Percentiles rank a stretch among this genome's conserved stretches.
phyloP scores from a whole-genome alignment of 2,329 filamentous ascomycete species.

The Cyphellophora attinorum region DNA sequence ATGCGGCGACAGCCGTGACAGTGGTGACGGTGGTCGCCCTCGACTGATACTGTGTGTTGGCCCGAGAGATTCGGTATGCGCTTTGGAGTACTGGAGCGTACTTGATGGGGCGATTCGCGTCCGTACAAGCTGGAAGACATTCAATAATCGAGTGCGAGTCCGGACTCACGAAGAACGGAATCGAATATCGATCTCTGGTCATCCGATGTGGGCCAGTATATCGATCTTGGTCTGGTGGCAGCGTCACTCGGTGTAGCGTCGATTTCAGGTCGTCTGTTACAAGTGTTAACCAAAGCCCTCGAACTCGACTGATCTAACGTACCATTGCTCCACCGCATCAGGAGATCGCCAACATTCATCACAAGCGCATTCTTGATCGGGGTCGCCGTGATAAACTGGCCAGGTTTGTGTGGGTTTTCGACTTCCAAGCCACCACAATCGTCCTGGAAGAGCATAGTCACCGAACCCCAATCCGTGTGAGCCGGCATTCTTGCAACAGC shows the following conservation, averaged over 20 bases:
- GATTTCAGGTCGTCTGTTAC: conserved; percentile 85
- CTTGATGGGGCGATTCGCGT: too few relatives aligned
- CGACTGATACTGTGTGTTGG: too few relatives aligned
- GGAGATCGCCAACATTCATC: conserved; percentile 78
- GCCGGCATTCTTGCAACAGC: conserved; percentile 62
- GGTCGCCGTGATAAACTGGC: conserved; percentile 71
- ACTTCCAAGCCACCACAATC: conserved; percentile 49
- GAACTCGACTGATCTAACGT: too few relatives aligned
- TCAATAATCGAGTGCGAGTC: conserved; percentile 69
- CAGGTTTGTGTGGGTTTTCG: conserved; percentile 62
- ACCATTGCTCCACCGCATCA: conserved; percentile 85
- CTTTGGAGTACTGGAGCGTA: too few relatives aligned
- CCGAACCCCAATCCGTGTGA: conserved; percentile 56
- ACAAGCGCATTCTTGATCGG: conserved; percentile 76
- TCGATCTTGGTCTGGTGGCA: conserved; percentile 52
- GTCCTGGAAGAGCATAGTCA: conserved; percentile 49
- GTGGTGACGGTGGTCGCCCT: too few relatives aligned
- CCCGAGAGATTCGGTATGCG: too few relatives aligned
- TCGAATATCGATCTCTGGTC: conserved; percentile 68
- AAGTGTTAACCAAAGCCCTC: too few relatives aligned
- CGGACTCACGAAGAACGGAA: conserved; percentile 89
- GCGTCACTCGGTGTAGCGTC: conserved; percentile 81
- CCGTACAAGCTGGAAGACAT: too few relatives aligned
- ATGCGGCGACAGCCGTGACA: too few relatives aligned
- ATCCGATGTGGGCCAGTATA: conserved; percentile 25